Evolutionary conservation across 108 stramenopile species (phyloP), one percentile per base, ranked within the genome.

Genomic region (Skeletonema costatum): DNA sequence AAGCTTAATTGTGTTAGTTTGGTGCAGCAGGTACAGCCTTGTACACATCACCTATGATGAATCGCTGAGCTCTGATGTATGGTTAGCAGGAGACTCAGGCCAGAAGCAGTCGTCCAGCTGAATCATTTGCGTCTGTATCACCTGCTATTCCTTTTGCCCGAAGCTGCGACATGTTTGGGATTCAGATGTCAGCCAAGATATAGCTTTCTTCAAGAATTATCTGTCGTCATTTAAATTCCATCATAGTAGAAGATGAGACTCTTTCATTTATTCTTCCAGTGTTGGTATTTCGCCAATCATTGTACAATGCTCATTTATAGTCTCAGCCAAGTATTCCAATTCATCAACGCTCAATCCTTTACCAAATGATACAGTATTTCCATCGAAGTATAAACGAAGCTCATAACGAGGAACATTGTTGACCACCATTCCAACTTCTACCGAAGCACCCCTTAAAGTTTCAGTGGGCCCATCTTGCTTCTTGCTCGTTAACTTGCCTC

Each of bases 391-490:
- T 33, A 78, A 56, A 5, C 41, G 71, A 31, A 71, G 71, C 38
- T 74, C 74, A 41, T 65, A 73, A 7, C 14, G 36, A n/a, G 74
- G 74, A n/a, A 68, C 74, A 51, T 69, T 50, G 64, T 80, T 80
- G 7, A 61, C 59, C 36, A 73, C 71, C 59, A 73, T 32, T 25
- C 58, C 66, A 16, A 80, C 59, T 30, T 60, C 73, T 12, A 69
- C 74, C 32, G 63, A 60, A 8, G 79, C 74, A 11, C 74, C 79
- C 46, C 32, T 41, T 6, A 80, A 66, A 32, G n/a, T 46, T 14
- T 80, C 74, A 60, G 79, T 80, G 30, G 79, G 21, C 0, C 79
- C 79, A 36, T 65, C 66, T 30, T 68, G 30, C 51, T 32, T 66
- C 44, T 58, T 73, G 13, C 39, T 60, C 19, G 21, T 46, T 13